phyloP scores from a whole-genome alignment of 2,329 filamentous ascomycete species.

The Dactylellina sp. region DNA sequence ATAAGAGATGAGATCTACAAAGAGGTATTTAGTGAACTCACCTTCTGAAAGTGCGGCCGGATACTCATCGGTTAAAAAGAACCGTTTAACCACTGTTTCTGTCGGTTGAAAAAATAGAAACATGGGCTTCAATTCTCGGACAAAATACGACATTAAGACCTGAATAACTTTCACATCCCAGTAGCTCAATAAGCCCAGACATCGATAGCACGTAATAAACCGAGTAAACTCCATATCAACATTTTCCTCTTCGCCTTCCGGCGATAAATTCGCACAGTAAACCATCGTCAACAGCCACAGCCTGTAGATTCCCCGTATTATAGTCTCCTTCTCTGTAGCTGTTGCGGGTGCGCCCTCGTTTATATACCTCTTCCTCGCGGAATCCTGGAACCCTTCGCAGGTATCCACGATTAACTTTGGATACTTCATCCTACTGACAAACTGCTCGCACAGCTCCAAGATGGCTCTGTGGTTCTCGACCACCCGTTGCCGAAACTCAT shows the following conservation, averaged over 20 bases:
- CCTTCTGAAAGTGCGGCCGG: slow-evolving; percentile 23
- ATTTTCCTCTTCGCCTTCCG: slow-evolving; percentile 13
- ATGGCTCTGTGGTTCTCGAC: slow-evolving; percentile 35
- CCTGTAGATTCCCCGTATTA: slow-evolving; percentile 34
- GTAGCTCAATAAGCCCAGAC: slow-evolving; percentile 25
- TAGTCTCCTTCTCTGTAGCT: slow-evolving; percentile 29
- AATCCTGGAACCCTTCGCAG: slow-evolving; percentile 15
- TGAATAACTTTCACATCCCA: slow-evolving; percentile 46
- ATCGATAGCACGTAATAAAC: slow-evolving; percentile 30
- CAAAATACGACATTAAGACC: slow-evolving; percentile 28
- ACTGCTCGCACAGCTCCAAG: slow-evolving; percentile 30
- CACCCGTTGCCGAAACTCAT: slow-evolving; percentile 31
- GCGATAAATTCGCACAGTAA: slow-evolving; percentile 30
- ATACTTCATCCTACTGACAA: slow-evolving; percentile 44
- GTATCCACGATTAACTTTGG: slow-evolving; percentile 25
- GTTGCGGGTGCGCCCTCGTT: slow-evolving; percentile 30
- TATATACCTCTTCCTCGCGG: slow-evolving; percentile 19
- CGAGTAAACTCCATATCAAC: slow-evolving; percentile 31
- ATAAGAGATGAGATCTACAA: not conserved
- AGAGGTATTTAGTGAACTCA: not conserved
- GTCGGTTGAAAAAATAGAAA: slow-evolving; percentile 24
- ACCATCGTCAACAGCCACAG: slow-evolving; percentile 38
- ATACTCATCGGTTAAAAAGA: slow-evolving; percentile 18
- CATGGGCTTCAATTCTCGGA: slow-evolving; percentile 29
- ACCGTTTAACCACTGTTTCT: slow-evolving; percentile 27